A percentile compares a stretch with the other conserved stretches of the same genome.
These are phyloP conservation scores for Rhynchospora tenuis DNA, from an alignment of 176 grass and related monocot genomes.

Conservation along the genomic window DNA sequence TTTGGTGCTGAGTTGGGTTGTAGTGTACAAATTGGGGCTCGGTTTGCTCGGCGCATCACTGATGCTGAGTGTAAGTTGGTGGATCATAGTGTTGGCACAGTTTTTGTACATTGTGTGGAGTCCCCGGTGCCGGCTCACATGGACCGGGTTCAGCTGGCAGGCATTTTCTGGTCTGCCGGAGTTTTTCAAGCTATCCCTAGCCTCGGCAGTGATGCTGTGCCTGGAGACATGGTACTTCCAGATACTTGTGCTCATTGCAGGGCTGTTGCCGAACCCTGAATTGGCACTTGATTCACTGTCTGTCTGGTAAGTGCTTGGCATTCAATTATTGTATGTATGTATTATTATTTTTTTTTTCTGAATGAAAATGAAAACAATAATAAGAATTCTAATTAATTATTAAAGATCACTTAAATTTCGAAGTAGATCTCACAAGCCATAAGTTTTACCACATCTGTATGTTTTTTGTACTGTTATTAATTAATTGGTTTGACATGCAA, in stretches of 20 bases:
- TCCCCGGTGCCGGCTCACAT: conserved; percentile 33
- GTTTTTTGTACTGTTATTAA: not conserved
- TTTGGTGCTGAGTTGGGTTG: conserved; percentile 45
- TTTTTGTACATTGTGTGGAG: conserved; percentile 35
- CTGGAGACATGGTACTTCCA: conserved; percentile 57
- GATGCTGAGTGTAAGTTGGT: conserved; percentile 45
- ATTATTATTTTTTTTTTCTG: too few species aligned
- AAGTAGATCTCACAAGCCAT: too few species aligned
- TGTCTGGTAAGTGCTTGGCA: conserved; percentile 22
- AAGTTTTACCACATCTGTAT: not conserved
- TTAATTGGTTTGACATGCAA: not conserved
- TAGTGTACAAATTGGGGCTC: conserved; percentile 35
- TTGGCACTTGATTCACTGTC: conserved; percentile 51
- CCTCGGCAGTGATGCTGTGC: conserved; percentile 54
- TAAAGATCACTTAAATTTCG: too few species aligned
- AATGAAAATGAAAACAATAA: too few species aligned
- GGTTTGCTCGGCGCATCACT: conserved; percentile 42
- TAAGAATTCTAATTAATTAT: too few species aligned
- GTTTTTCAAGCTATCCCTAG: conserved; percentile 38
- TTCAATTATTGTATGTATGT: not conserved
- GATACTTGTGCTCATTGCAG: conserved; percentile 57
- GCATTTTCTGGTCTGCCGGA: conserved; percentile 36
- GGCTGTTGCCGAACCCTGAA: conserved; percentile 52
- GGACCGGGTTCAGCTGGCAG: conserved; percentile 44
- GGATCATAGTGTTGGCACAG: conserved; percentile 31